Base-by-base conservation (phyloP, 495 filamentous ascomycete genomes). In the Mycothermus thermophilus region DNA sequence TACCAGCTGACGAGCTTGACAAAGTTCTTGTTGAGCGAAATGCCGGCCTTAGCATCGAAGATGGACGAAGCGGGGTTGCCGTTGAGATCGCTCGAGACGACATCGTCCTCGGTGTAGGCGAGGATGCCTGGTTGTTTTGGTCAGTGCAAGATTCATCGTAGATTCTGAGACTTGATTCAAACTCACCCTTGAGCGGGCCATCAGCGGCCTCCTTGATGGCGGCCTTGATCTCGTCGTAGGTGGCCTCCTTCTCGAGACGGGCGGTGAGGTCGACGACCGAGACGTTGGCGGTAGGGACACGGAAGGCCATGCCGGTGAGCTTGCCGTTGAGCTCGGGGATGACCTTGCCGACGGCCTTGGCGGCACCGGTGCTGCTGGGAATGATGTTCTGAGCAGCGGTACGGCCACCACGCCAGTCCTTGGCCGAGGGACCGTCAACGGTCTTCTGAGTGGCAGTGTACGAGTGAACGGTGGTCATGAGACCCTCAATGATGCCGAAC, bases 401-500 rank as follows among this genome's bases (percentile, higher is more conserved):
- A 67, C 90, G 90, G 53, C 90, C 90, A 72, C 90, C 90, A 66
- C 90, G 79, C 90, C 90, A 97, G 74, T 97, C 90, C 83, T 97
- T 97, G 61, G 69, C 66, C 30, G 90, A 96, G 47, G 90, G 90
- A 53, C 86, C 92, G 53, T 97, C 90, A 50, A 97, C 90, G 44
- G 87, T 93, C 81, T 96, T 96, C 73, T 97, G 90, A 60, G 90
- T 97, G 52, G 90, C 92, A 49, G 90, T 97, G 82, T 96, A 96
- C 53, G 90, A 94, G 80, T 97, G 90, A 63, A 96, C 74, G 42
- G 90, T 97, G 63, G 90, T 97, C 90, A 97, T 97, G 47, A 97
- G 80, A 72, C 92, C 90, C 75, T 97, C 90, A 60, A 96, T 66
- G 64, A 97, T 85, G 63, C 70, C 77, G 74, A 77, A 97, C 55